Conservation (phyloP, 352 stramenopile genomes). For the Chrysophaeum taylorii region DNA sequence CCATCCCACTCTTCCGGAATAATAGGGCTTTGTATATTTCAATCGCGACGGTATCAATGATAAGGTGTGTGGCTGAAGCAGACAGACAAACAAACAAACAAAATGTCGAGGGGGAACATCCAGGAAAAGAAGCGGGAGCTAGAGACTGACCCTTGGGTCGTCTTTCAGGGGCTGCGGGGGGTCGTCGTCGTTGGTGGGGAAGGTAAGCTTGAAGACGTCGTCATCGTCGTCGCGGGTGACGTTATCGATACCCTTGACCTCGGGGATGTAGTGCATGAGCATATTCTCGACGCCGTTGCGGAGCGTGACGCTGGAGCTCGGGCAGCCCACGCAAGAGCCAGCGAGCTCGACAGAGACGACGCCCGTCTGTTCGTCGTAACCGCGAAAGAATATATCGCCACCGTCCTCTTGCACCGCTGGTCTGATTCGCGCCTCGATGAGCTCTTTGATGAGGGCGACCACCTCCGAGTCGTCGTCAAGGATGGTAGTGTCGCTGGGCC, state of each 20-base stretch:
- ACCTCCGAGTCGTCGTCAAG: constrained; percentile 93
- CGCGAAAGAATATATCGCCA: constrained; percentile 96
- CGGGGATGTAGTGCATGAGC: constrained; percentile 99
- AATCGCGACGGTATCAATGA: too few species aligned
- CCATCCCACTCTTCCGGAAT: too few species aligned
- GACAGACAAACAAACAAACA: too few species aligned
- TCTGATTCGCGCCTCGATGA: constrained; percentile 93
- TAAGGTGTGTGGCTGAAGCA: too few species aligned
- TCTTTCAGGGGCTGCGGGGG: too few species aligned
- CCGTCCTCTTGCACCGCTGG: constrained; percentile 97
- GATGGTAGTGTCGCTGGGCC: constrained; percentile 69
- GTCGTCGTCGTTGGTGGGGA: too few species aligned
- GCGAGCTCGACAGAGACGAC: constrained; percentile 67
- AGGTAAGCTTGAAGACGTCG: too few species aligned
- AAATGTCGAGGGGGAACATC: too few species aligned
- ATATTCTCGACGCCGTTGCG: constrained; percentile 99
- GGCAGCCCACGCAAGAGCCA: constrained; percentile 92
- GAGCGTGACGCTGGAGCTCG: constrained; percentile 91
- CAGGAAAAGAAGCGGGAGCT: too few species aligned
- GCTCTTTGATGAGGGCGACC: constrained; percentile 99
- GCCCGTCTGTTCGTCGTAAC: constrained; percentile 86
- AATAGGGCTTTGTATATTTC: too few species aligned
- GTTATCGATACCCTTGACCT: constrained; percentile 68
- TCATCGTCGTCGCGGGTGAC: constrained; percentile 44
- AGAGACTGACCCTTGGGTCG: too few species aligned